A percentile compares a stretch with the other conserved stretches of the same genome.
Conservation (phyloP, 257 asterid genomes). For the Solanum boliviense region DNA sequence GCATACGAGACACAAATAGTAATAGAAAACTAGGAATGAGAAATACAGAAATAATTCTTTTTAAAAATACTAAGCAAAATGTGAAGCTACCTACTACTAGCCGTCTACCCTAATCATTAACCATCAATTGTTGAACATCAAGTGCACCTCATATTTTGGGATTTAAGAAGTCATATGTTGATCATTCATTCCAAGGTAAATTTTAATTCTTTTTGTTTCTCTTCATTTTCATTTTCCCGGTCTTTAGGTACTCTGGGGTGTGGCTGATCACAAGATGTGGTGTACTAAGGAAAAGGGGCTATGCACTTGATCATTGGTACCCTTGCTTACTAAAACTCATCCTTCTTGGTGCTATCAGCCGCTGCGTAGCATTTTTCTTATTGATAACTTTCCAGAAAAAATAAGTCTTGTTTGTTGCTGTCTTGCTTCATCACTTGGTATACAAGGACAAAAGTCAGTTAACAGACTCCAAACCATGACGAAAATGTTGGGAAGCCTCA, state of each 20-base stretch:
- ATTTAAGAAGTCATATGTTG: neutral
- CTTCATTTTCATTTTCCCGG: neutral
- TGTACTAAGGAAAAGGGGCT: slow-evolving; percentile 44
- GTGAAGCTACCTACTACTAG: neutral
- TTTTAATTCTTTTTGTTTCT: neutral
- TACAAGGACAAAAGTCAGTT: neutral
- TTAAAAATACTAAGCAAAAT: neutral
- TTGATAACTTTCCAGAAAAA: slow-evolving; percentile 86
- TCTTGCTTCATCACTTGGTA: neutral
- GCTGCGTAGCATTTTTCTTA: slow-evolving; percentile 62
- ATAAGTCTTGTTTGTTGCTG: slow-evolving; percentile 11
- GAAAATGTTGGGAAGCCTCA: neutral
- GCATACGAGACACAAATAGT: neutral
- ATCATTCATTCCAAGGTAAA: neutral
- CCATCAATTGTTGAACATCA: neutral
- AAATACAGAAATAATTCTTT: neutral
- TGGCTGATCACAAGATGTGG: slow-evolving; percentile 94
- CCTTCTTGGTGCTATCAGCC: slow-evolving; percentile 46
- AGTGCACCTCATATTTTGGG: neutral
- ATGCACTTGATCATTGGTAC: slow-evolving; percentile 45
- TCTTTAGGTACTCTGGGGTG: slow-evolving; percentile 75
- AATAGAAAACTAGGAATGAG: neutral
- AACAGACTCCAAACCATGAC: neutral
- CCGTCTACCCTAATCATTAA: neutral
- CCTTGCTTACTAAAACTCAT: slow-evolving; percentile 53